These are phyloP conservation scores for Ceratocystis diversiconidia DNA, from an alignment of 2,329 filamentous ascomycete genomes.

Conservation along the genomic window DNA sequence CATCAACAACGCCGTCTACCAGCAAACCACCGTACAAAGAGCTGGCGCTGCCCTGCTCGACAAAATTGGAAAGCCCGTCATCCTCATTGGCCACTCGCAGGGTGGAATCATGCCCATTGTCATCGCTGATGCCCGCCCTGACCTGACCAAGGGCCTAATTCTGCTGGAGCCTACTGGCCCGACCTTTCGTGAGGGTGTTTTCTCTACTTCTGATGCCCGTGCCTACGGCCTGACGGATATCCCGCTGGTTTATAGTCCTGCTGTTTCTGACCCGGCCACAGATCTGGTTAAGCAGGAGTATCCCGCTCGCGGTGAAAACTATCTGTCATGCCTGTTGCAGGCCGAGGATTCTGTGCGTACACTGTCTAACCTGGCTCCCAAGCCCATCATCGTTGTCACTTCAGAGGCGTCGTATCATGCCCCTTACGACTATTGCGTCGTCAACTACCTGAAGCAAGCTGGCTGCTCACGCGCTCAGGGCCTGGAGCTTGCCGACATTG, in stretches of 20 bases:
- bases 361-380: slow-evolving; percentile 26
- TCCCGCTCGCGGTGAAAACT: slow-evolving; percentile 20
- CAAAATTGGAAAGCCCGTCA: slow-evolving; percentile 28
- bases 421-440: slow-evolving; percentile 32
- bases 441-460: slow-evolving; percentile 31
- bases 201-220: slow-evolving; percentile 25
- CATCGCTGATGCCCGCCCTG: slow-evolving; percentile 30
- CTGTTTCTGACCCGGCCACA: slow-evolving; percentile 25
- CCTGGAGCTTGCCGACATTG: slow-evolving; percentile 25
- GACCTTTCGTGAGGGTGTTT: slow-evolving; percentile 31
- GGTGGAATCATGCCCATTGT: slow-evolving; percentile 31
- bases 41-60: slow-evolving; percentile 32
- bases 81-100: slow-evolving; percentile 32
- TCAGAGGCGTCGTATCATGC: slow-evolving; percentile 32
- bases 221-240: slow-evolving; percentile 35
- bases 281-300: slow-evolving; percentile 26
- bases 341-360: slow-evolving; percentile 22
- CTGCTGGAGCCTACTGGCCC: slow-evolving; percentile 35
- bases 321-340: slow-evolving; percentile 26
- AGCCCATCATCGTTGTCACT: slow-evolving; percentile 30
- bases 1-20: slow-evolving; percentile 24
- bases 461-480: slow-evolving; percentile 23
- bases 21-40: slow-evolving; percentile 26
- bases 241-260: slow-evolving; percentile 34
- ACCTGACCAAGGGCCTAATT: slow-evolving; percentile 30